Percentiles rank a stretch among this genome's conserved stretches.
Evolutionary conservation across 164 flowering plant genomes (phyloP).

Genomic region (Vitis rupestris): DNA sequence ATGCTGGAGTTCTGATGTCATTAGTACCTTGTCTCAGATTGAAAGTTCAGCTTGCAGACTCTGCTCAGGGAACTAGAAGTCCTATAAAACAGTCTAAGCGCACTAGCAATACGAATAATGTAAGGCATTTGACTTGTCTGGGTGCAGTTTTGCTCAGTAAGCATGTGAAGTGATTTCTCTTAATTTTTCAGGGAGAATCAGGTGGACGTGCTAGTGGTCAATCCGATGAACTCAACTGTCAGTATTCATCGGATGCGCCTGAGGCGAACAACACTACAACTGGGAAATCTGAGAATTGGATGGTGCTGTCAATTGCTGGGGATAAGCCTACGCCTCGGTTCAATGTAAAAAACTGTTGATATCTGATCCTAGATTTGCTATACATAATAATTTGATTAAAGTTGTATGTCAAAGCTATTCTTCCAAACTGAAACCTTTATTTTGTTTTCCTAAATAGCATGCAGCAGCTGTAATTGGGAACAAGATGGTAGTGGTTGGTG

Average conservation of each 20-base stretch:
- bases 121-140: slow-evolving; percentile 24
- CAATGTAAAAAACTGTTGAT: slow-evolving; percentile 46
- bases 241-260: slow-evolving; percentile 37
- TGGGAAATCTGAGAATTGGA: slow-evolving; percentile 83
- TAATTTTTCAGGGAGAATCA: slow-evolving; percentile 45
- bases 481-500: slow-evolving; percentile 98
- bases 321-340: slow-evolving; percentile 84
- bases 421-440: not conserved
- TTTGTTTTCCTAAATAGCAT: slow-evolving; percentile 51
- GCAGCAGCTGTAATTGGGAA: slow-evolving; percentile 93
- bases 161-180: not conserved
- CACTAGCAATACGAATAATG: slow-evolving; percentile 39
- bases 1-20: not conserved
- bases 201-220: slow-evolving; percentile 31
- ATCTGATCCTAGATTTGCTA: not conserved
- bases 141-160: not conserved
- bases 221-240: slow-evolving; percentile 52
- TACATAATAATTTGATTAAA: not conserved
- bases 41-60: slow-evolving; percentile 85
- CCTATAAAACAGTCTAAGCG: slow-evolving; percentile 72
- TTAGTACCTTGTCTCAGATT: slow-evolving; percentile 39
- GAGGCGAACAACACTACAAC: slow-evolving; percentile 44
- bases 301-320: slow-evolving; percentile 77
- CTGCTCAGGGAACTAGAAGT: slow-evolving; percentile 73
- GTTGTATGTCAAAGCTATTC: not conserved